Evolutionary conservation across 805 yeast genomes (phyloP).

Genomic region (Metschnikowia continentalis): DNA sequence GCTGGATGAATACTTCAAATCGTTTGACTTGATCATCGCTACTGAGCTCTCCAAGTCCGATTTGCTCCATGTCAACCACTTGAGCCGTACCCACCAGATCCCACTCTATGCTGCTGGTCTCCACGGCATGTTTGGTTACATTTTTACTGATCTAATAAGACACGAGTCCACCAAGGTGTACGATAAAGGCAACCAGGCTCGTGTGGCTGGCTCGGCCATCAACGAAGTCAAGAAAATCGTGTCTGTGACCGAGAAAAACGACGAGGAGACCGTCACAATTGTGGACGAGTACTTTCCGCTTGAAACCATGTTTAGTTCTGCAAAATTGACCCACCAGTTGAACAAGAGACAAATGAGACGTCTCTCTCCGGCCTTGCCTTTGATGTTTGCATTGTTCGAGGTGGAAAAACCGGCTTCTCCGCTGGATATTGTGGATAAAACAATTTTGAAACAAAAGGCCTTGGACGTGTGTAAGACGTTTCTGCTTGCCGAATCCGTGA

Average conservation of each 20-base stretch:
- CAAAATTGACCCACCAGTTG: constrained; percentile 39
- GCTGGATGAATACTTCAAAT: constrained; percentile 37
- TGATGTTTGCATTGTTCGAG: constrained; percentile 56
- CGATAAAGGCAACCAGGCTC: constrained; percentile 41
- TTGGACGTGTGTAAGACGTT: constrained; percentile 28
- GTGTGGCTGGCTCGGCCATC: constrained; percentile 42
- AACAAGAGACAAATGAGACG: constrained; percentile 43
- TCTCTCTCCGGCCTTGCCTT: constrained; percentile 55
- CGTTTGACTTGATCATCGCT: constrained; percentile 70
- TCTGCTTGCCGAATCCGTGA: constrained; percentile 40
- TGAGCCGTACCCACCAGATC: constrained; percentile 51
- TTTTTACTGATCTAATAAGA: constrained; percentile 71
- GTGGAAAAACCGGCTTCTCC: constrained; percentile 22
- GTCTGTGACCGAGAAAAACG: constrained; percentile 33
- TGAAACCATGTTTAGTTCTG: constrained; percentile 28
- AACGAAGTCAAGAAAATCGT: constrained; percentile 44
- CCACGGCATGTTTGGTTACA: constrained; percentile 80
- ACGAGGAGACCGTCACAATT: constrained; percentile 41
- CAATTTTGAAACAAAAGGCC: constrained; percentile 22
- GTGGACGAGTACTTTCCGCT: constrained; percentile 37
- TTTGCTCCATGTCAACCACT: constrained; percentile 45
- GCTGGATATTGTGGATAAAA: constrained; percentile 23
- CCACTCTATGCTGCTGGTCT: constrained; percentile 67
- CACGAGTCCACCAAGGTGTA: constrained; percentile 55
- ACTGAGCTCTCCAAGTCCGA: constrained; percentile 54